A percentile compares a stretch with the other conserved stretches of the same genome.
phyloP scores from a whole-genome alignment of 2,329 filamentous ascomycete genomes.

The Colletotrichum sp. region DNA sequence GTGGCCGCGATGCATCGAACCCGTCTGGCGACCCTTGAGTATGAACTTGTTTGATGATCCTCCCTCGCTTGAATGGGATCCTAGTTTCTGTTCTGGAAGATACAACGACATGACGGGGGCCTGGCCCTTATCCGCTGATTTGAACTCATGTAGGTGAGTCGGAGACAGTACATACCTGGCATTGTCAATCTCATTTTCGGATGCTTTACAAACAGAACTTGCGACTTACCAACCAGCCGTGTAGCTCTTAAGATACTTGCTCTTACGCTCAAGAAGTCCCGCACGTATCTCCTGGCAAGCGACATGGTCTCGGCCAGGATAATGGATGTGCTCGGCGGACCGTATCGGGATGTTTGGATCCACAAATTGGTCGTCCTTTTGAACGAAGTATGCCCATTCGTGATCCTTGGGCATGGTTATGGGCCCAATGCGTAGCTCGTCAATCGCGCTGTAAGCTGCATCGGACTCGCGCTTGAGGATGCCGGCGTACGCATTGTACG shows the following conservation, averaged over 20 bases:
- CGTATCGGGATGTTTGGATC: constrained; percentile 83
- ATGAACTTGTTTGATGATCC: constrained; percentile 97
- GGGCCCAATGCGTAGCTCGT: constrained; percentile 82
- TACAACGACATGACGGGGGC: constrained; percentile 96
- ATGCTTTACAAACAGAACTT: background rate
- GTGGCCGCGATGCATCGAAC: constrained; percentile 84
- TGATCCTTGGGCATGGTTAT: constrained; percentile 93
- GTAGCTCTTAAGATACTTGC: constrained; percentile 98
- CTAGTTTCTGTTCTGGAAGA: constrained; percentile 92
- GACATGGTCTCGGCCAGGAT: constrained; percentile 87
- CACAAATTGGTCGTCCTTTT: constrained; percentile 82
- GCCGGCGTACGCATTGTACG: constrained; percentile 90
- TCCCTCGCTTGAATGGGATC: constrained; percentile 82
- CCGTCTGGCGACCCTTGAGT: constrained; percentile 93
- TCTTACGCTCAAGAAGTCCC: constrained; percentile 94
- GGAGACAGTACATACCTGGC: constrained; percentile 91
- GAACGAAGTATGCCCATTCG: constrained; percentile 87
- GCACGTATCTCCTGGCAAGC: constrained; percentile 84
- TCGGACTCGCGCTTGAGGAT: constrained; percentile 93
- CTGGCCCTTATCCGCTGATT: constrained; percentile 92
- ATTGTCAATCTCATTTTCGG: background rate
- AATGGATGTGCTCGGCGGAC: constrained; percentile 81
- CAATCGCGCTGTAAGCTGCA: constrained; percentile 76
- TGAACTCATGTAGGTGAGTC: constrained; percentile 98
- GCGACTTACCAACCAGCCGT: constrained; percentile 84